Evolutionary conservation across 208 protist genomes (phyloP).

Genomic region (Tritrichomonas musculus): DNA sequence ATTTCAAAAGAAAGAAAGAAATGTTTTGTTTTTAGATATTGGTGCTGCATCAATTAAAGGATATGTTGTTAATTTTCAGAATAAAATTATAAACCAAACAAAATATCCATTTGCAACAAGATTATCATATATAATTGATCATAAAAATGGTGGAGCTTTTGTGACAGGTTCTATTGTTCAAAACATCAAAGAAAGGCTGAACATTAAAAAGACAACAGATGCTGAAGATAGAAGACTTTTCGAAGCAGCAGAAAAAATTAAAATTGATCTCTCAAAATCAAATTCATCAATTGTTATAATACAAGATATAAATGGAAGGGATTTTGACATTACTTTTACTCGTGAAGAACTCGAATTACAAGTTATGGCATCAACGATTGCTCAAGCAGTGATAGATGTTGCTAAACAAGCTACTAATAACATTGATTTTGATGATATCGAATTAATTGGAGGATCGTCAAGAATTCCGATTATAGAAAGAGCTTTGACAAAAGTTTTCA

Average conservation of each 20-base stretch:
- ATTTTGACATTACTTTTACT: neutral
- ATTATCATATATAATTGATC: neutral
- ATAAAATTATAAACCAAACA: no score
- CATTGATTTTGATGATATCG: neutral
- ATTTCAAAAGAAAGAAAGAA: neutral
- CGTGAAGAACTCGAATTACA: neutral
- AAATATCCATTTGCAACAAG: neutral
- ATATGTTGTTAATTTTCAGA: neutral
- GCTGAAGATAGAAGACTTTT: neutral
- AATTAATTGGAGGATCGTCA: neutral
- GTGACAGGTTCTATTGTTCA: neutral
- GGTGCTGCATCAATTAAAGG: neutral
- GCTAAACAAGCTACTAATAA: neutral
- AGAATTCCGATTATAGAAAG: neutral
- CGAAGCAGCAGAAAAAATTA: neutral
- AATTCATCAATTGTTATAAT: neutral
- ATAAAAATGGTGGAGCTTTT: neutral
- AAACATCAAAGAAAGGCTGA: neutral
- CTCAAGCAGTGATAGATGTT: neutral
- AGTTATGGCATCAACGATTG: neutral
- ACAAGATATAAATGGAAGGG: neutral
- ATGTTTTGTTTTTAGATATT: constrained; percentile 6
- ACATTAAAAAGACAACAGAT: neutral
- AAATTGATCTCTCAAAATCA: neutral
- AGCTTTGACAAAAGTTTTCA: neutral